Percentiles rank a stretch among this genome's conserved stretches.
phyloP scores from a whole-genome alignment of 371 early-diverging fungal species.

The Lichtheimia ornata region DNA sequence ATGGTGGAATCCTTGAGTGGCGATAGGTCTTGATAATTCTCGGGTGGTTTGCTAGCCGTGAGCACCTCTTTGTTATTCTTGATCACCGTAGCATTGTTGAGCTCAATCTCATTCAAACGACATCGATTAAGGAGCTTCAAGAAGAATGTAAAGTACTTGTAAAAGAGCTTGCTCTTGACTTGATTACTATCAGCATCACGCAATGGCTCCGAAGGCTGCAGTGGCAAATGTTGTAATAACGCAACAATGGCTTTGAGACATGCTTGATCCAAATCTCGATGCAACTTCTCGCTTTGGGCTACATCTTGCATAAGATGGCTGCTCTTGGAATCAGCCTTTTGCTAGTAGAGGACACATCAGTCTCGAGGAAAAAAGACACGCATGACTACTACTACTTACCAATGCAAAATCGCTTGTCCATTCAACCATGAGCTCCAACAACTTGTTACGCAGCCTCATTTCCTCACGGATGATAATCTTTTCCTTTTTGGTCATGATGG shows the following conservation, averaged over 20 bases:
- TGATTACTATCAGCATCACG: conserved; percentile 59
- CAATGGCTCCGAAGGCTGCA: conserved; percentile 69
- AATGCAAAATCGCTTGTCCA: conserved; percentile 81
- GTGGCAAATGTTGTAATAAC: conserved; percentile 76
- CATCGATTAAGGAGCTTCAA: conserved; percentile 81
- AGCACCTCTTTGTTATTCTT: conserved; percentile 13
- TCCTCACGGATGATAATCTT: conserved; percentile 80
- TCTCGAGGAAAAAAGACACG: not conserved
- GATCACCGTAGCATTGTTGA: not conserved
- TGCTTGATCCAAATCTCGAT: conserved; percentile 78
- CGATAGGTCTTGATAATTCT: conserved; percentile 44
- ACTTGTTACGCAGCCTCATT: conserved; percentile 76
- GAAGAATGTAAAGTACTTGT: conserved; percentile 83
- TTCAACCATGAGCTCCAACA: conserved; percentile 76
- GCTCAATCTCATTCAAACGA: conserved; percentile 54
- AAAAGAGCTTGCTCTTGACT: conserved; percentile 74
- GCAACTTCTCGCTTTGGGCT: conserved; percentile 55
- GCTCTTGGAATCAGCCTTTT: conserved; percentile 21
- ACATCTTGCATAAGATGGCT: conserved; percentile 18
- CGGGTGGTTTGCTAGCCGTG: conserved; percentile 7
- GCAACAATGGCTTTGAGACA: conserved; percentile 82
- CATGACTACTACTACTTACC: conserved; percentile 25
- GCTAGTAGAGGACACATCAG: conserved; percentile 25
- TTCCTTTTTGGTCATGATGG: conserved; percentile 76
- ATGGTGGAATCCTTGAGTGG: conserved; percentile 82